These are phyloP conservation scores for Rosa multiflora DNA, from an alignment of 306 rosid species.

Conservation along the genomic window DNA sequence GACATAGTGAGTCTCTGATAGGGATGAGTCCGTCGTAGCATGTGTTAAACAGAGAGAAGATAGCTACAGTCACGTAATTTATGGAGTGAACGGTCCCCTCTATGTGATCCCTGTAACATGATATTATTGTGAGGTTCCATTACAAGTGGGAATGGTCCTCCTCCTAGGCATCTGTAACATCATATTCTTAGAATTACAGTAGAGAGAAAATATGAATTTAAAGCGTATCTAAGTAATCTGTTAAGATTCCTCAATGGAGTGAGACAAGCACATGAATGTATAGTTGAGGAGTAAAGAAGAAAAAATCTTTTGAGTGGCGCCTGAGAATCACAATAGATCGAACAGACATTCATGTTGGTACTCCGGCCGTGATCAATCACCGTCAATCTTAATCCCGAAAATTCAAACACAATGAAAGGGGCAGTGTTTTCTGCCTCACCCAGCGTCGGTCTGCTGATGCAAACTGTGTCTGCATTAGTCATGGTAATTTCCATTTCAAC, in stretches of 20 bases:
- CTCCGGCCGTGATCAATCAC: slow-evolving; percentile 21
- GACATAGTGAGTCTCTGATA: neutral
- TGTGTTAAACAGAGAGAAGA: slow-evolving; percentile 8
- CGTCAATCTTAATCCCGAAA: slow-evolving; percentile 24
- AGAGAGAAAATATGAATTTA: neutral
- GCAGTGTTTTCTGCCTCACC: neutral
- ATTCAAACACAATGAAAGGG: neutral
- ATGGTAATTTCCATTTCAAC: neutral
- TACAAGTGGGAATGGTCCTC: slow-evolving; percentile 11
- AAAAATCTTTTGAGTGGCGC: slow-evolving; percentile 5
- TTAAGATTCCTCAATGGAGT: slow-evolving; percentile 1
- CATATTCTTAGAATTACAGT: neutral
- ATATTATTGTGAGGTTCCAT: neutral
- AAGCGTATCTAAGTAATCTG: neutral
- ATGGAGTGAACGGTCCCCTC: neutral
- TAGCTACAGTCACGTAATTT: neutral
- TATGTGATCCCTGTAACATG: neutral
- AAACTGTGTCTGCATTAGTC: neutral
- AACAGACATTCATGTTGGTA: neutral
- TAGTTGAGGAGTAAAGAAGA: neutral
- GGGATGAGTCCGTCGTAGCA: neutral
- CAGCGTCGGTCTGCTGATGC: neutral
- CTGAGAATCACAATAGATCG: neutral
- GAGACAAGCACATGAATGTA: slow-evolving; percentile 6
- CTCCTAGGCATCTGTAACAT: neutral